phyloP scores from a whole-genome alignment of 2,329 filamentous ascomycete genomes.

The Phaeoacremonium minimum region DNA sequence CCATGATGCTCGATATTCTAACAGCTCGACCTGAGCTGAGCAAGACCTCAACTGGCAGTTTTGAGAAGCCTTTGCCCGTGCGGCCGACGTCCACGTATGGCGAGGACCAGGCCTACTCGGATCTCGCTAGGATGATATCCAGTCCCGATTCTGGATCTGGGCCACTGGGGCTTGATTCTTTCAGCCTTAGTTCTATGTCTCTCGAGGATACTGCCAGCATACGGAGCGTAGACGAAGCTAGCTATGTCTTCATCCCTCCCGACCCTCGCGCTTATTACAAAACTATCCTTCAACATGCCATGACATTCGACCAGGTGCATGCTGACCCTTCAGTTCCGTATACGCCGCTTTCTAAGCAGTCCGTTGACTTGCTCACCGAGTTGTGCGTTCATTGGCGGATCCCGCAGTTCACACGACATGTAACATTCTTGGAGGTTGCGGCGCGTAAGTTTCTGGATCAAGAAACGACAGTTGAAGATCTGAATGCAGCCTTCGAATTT shows the following conservation, averaged over 20 bases:
- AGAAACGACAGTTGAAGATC: conserved; percentile 73
- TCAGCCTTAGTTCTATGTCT: conserved; percentile 63
- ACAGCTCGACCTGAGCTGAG: conserved; percentile 81
- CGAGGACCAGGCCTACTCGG: conserved; percentile 48
- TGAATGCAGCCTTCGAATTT: conserved; percentile 80
- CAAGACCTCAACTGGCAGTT: conserved; percentile 62
- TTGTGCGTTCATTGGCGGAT: conserved; percentile 86
- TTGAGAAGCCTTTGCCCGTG: conserved; percentile 56
- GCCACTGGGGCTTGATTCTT: conserved; percentile 53
- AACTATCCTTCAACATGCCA: conserved; percentile 72
- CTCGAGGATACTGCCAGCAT: conserved; percentile 51
- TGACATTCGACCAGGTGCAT: conserved; percentile 61
- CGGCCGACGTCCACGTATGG: conserved; percentile 39
- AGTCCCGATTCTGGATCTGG: conserved; percentile 34
- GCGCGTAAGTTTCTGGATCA: conserved; percentile 81
- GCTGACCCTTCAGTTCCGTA: conserved; percentile 44
- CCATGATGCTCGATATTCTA: conserved; percentile 89
- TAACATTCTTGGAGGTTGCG: conserved; percentile 80
- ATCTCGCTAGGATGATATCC: conserved; percentile 47
- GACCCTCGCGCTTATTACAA: conserved; percentile 82
- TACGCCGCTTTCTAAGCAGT: conserved; percentile 67
- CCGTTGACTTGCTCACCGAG: conserved; percentile 78
- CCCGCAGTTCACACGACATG: conserved; percentile 73
- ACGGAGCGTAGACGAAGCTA: conserved; percentile 54
- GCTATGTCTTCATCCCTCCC: conserved; percentile 85